Base-by-base conservation (phyloP, 2,329 filamentous ascomycete species). In the Neocatenulostroma microsporum region DNA sequence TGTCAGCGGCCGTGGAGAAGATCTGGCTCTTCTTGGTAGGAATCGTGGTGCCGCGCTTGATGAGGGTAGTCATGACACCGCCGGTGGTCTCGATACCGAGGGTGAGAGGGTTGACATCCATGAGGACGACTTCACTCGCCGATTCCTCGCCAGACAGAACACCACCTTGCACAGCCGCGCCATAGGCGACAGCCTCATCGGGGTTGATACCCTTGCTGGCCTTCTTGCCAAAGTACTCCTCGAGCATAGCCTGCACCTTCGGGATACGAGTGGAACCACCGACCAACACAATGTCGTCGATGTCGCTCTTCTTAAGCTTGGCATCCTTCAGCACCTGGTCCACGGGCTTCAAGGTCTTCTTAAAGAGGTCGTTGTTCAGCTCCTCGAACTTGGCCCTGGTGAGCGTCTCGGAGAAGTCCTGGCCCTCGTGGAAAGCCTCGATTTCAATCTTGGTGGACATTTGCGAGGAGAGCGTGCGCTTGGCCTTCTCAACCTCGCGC, bases 381-480 rank as follows among this genome's bases (percentile, higher is more conserved):
- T 96, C 89, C 72, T 98, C 91, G 59, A 98, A 96, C 78, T 96
- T 96, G 75, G 91, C 91, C 56, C 89, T 85, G 64, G 89, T 95
- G 36, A 98, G 78, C 46, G 87, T 95, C 80, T 96, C 89, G 32
- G 88, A 95, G 76, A 96, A 94, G 67, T 96, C 91, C 53, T 94
- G 82, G 72, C 91, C 91, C 55, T 94, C 80, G 70, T 85, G 83
- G 83, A 98, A 94, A 53, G 85, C 82, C 68, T 98, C 91, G 49
- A 98, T 95, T 72, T 96, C 91, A 41, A 63, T 63, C 49, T 61
- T 58, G 46, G 60, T 63, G 51, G 55, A 59, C 59, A 62, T 62
- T 44, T 63, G 58, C 45, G 50, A 55, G 42, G 58, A 62, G 39
- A 98, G 81, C 55, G 88, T 93, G 61, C 91, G 85, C 84, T 98